These are phyloP conservation scores for Aspergillus diversus DNA, from an alignment of 495 filamentous ascomycete genomes.

Conservation along the genomic window DNA sequence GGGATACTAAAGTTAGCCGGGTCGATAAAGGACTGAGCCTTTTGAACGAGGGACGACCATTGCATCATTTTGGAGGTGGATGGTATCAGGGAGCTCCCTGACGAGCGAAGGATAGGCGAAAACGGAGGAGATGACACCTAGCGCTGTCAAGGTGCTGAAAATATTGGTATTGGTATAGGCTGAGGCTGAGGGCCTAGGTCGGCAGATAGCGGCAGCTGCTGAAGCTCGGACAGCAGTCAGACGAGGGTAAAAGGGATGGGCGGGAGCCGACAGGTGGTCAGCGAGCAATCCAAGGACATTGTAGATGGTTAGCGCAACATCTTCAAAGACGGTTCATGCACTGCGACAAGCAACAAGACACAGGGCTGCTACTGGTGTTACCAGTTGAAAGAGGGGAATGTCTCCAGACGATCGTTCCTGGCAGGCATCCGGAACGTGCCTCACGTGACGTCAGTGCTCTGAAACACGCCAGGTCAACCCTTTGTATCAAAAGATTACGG, in stretches of 20 bases:
- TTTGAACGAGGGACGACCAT: slow-evolving; percentile 87
- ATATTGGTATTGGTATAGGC: background rate
- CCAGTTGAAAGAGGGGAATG: slow-evolving; percentile 16
- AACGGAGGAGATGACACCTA: background rate
- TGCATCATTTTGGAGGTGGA: slow-evolving; percentile 63
- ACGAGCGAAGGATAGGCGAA: slow-evolving; percentile 6
- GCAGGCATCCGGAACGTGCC: slow-evolving; percentile 15
- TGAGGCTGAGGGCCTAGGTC: slow-evolving; percentile 18
- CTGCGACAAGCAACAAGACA: slow-evolving; percentile 21
- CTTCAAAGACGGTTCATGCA: slow-evolving; percentile 17
- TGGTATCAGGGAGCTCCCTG: background rate
- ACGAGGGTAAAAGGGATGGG: slow-evolving; percentile 28
- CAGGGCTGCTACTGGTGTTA: slow-evolving; percentile 22
- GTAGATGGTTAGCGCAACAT: slow-evolving; percentile 34
- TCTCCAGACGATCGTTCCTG: slow-evolving; percentile 11
- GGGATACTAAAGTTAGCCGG: slow-evolving; percentile 66
- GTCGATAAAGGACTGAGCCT: slow-evolving; percentile 93
- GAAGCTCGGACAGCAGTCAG: slow-evolving; percentile 27
- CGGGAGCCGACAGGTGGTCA: slow-evolving; percentile 31
- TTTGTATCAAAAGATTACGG: background rate
- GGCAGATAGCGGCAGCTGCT: slow-evolving; percentile 33
- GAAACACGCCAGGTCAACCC: slow-evolving; percentile 6
- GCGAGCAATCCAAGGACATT: slow-evolving; percentile 33
- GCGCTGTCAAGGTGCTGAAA: background rate
- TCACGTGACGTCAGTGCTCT: slow-evolving; percentile 23